phyloP scores from a whole-genome alignment of 768 basidiomycete genomes.

The Boletus fagicola region DNA sequence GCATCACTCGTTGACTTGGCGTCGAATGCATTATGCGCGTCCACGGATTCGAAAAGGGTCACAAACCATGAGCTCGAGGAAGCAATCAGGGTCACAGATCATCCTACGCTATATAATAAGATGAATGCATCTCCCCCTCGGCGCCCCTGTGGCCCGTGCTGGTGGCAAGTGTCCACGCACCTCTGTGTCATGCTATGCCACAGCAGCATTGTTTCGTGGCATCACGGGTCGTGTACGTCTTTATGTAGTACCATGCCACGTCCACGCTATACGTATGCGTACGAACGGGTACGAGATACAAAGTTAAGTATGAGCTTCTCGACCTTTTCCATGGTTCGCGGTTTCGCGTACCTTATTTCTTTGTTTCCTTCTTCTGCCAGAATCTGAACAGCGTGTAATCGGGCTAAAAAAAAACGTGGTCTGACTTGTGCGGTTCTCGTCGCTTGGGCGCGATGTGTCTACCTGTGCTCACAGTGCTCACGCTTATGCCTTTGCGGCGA shows the following conservation, averaged over 20 bases:
- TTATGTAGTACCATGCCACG: not conserved
- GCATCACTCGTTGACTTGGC: not conserved
- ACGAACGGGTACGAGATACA: not conserved
- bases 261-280: not conserved
- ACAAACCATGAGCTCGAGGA: slow-evolving; percentile 9
- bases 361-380: not conserved
- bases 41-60: not conserved
- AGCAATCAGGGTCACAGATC: slow-evolving; percentile 4
- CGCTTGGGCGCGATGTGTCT: not conserved
- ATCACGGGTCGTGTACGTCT: not conserved
- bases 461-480: not conserved
- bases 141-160: not conserved
- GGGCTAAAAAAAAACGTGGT: not conserved
- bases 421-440: not conserved
- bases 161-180: not conserved
- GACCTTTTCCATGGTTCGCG: not conserved
- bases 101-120: not conserved
- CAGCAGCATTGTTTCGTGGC: not conserved
- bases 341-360: not conserved
- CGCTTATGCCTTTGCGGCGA: not conserved
- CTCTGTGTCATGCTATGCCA: not conserved
- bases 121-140: not conserved
- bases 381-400: not conserved
- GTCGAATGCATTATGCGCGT: not conserved
- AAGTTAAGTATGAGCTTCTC: not conserved